Base-by-base conservation (phyloP, 1,284 basidiomycete genomes). In the Ustilago hordei region DNA sequence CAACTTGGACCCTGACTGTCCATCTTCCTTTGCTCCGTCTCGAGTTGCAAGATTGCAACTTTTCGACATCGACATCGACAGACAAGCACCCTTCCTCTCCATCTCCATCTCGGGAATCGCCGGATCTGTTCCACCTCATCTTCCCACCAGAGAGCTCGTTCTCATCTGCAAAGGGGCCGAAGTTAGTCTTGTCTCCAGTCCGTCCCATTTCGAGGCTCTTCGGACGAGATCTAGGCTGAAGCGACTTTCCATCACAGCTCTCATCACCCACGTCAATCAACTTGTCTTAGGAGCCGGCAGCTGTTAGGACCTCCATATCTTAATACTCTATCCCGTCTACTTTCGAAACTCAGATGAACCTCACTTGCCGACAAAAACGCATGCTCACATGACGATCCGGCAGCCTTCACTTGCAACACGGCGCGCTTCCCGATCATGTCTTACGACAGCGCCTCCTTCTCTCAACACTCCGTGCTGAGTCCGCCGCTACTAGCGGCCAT, bases 401-500 rank as follows among this genome's bases (percentile, higher is more conserved):
- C 17, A 36, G 43, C 15, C 17, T 45, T 41, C 8, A 39, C 54
- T 47, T 55, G 32, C 48, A 15, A n/a, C 17, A n/a, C 11, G 57
- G 61, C 60, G 39, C 34, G 34, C 43, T 55, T n/a, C 35, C 55
- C 47, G 45, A 72, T 50, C 50, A 73, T 73, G 70, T 73, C 70
- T 41, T 55, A 64, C 55, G 70, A 73, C 36, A 55, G 58, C 54
- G 57, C 72, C 41, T 31, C 64, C 39, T 70, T 54, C 57, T 48
- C 63, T 4, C 72, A 66, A 28, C 66, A 69, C 32, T 67, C 72
- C 13, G 55, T 75, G 55, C 55, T 75, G 32, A 75, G 73, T 52
- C 64, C 73, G n/a, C 73, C 73, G 32, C 47, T 75, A 36, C 54
- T 71, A 9, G 68, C 73, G 38, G 58, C 61, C n/a, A 61, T 75